Base-by-base conservation (phyloP, 2,329 filamentous ascomycete genomes). In the Arthroderma sp. region DNA sequence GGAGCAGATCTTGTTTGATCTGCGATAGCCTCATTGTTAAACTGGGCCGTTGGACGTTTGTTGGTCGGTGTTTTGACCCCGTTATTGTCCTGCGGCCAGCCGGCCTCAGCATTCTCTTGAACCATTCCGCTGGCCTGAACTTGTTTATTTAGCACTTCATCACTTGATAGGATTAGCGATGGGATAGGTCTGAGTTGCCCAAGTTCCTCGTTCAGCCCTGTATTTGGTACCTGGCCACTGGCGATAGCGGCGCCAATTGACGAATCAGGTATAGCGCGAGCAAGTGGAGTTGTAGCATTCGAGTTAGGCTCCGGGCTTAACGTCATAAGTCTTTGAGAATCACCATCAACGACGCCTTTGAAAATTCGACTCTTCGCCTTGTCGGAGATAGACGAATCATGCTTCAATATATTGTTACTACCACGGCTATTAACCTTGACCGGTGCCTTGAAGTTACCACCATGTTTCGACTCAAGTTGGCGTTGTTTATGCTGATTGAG, bases 221-320 rank as follows among this genome's bases (percentile, higher is more conserved):
- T 63, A 43, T 65, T 66, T 17, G 66, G 65, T 15, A 66, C 67
- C 33, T 63, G 63, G 38, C 63, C 62, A 55, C 66, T 67, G 31
- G 62, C 65, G 17, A 25, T 41, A 55, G 63, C 64, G 17, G 63
- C 68, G 6, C 65, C 65, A 55, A 68, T 62, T 15, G 73, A 67
- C n/a, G 71, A 70, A 60, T 74, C 72, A 21, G 70, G 70, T n/a
- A 74, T 61, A 37, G 79, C 78, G 57, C 74, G 71, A 4, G 76
- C 79, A 56, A 81, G 72, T 28, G 79, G 79, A 17, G 79, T 82
- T 15, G 79, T 74, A 65, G 81, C 73, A 61, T 80, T 80, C 1
- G 79, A 81, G 15, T 75, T 75, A 64, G 74, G 79, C 59, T 80
- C 79, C 9, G 66, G 59, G 25, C 75, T 72, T 28, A 67, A 62